Evolutionary conservation across 768 basidiomycete genomes (phyloP).

Genomic region (Boletus bicolor): DNA sequence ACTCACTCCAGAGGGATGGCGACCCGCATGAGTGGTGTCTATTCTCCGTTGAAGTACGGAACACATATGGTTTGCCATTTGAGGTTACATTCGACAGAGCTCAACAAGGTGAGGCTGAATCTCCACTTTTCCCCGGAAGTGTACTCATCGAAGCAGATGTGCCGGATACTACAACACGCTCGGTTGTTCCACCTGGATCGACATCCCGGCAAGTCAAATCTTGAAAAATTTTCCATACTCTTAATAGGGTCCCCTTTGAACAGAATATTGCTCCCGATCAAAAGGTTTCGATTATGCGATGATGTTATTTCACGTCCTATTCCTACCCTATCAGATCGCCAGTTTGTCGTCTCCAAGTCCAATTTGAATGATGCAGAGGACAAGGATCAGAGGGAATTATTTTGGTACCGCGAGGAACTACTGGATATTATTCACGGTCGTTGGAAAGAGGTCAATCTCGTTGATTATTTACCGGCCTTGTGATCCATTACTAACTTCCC

Average conservation of each 20-base stretch:
- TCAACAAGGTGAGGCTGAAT: constrained; percentile 51
- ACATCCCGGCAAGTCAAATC: constrained; percentile 60
- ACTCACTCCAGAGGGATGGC: constrained; percentile 37
- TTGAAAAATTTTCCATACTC: background rate
- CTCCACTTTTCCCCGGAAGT: background rate
- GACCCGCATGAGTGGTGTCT: constrained; percentile 76
- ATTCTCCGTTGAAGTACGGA: constrained; percentile 86
- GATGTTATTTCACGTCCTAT: constrained; percentile 62
- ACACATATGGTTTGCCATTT: constrained; percentile 89
- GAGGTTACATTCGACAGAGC: constrained; percentile 74
- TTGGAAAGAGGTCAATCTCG: constrained; percentile 77
- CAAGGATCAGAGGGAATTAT: constrained; percentile 69
- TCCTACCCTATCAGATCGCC: constrained; percentile 82
- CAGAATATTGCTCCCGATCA: constrained; percentile 70
- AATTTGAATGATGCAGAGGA: constrained; percentile 58
- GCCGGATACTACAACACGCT: constrained; percentile 41
- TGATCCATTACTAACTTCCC: constrained; percentile 1
- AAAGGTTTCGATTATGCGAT: constrained; percentile 61
- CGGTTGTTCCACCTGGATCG: constrained; percentile 83
- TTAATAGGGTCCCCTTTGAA: constrained; percentile 4
- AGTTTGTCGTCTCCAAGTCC: constrained; percentile 84
- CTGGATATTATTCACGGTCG: constrained; percentile 62
- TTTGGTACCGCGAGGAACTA: constrained; percentile 95
- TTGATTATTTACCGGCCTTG: background rate
- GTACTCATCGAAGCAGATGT: constrained; percentile 33